These are phyloP conservation scores for Corymbia calophylla DNA, from an alignment of 441 rosid genomes.

Conservation along the genomic window DNA sequence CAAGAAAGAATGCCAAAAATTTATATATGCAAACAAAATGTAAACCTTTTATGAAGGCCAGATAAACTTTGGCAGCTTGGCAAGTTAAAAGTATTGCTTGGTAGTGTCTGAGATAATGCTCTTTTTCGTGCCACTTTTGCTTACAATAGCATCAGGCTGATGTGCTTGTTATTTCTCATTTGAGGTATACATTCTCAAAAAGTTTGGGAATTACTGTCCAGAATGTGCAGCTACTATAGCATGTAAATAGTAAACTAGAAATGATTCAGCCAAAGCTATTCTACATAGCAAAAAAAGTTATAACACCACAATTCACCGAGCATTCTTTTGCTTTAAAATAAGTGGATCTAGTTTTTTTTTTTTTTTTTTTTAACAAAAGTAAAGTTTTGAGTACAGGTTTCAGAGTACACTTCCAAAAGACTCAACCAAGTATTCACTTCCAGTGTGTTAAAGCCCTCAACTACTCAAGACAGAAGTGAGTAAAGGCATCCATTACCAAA, in stretches of 20 bases:
- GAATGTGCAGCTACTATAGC: background rate
- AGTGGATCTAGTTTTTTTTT: background rate
- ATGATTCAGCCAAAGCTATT: background rate
- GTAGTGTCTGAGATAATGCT: background rate
- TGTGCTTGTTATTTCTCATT: background rate
- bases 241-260: background rate
- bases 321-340: background rate
- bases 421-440: background rate
- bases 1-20: background rate
- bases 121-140: background rate
- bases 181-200: background rate
- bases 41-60: background rate
- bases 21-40: background rate
- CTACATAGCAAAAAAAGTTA: background rate
- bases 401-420: background rate
- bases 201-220: background rate
- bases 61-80: background rate
- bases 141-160: background rate
- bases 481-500: background rate
- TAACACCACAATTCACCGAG: background rate
- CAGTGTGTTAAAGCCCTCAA: background rate
- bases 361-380: background rate
- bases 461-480: background rate
- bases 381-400: background rate
- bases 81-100: background rate